Percentiles rank a stretch among this genome's conserved stretches.
phyloP scores from a whole-genome alignment of 495 filamentous ascomycete species.

The Schizothecium vesticola region DNA sequence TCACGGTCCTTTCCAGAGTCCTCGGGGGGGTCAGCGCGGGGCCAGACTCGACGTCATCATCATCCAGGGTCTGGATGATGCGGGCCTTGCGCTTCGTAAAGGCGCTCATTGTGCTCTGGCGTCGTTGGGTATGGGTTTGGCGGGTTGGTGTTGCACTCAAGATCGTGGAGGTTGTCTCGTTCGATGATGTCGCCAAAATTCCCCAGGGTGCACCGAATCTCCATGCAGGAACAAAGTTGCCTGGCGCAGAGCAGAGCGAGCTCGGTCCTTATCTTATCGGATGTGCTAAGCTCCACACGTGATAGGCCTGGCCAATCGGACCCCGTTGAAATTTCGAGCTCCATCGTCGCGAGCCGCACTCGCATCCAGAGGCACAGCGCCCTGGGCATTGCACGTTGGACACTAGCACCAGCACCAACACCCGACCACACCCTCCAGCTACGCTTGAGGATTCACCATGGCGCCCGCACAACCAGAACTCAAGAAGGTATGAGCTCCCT shows the following conservation, averaged over 20 bases:
- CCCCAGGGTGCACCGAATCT: neutral
- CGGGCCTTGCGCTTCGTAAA: constrained; percentile 70
- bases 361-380: neutral
- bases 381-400: neutral
- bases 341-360: constrained; percentile 2
- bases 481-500: constrained; percentile 67
- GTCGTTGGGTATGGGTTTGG: neutral
- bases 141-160: neutral
- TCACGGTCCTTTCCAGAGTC: constrained; percentile 33
- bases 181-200: constrained; percentile 6
- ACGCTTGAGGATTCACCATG: constrained; percentile 55
- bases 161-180: neutral
- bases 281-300: constrained; percentile 6
- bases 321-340: constrained; percentile 8
- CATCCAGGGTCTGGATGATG: constrained; percentile 65
- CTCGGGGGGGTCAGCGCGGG: constrained; percentile 26
- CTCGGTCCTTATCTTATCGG: constrained; percentile 12
- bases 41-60: constrained; percentile 44
- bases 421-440: neutral
- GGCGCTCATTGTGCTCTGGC: constrained; percentile 45
- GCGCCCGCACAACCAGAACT: constrained; percentile 98
- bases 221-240: constrained; percentile 23
- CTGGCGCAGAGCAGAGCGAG: neutral
- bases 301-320: neutral
- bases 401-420: neutral